Base-by-base conservation (phyloP, 2,329 filamentous ascomycete species). In the Phoma sp. region DNA sequence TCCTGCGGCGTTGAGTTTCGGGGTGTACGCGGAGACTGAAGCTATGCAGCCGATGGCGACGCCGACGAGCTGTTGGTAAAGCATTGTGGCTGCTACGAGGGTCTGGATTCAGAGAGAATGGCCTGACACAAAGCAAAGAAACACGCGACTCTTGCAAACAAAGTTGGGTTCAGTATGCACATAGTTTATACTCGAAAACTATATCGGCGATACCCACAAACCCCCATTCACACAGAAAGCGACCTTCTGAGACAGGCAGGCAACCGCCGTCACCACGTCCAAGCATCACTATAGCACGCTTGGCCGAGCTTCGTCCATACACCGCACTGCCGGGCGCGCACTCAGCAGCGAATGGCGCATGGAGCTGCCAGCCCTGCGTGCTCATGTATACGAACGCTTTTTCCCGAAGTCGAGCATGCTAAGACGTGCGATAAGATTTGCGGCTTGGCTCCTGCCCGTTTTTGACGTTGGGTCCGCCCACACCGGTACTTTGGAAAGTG, bases 371-470 rank as follows among this genome's bases (percentile, higher is more conserved):
- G 52, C 29, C 35, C 23, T 57, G 14, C 32, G 18, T 24, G 41
- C 37, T 37, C 14, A 41, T 7, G 8, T 41, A 38, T 23, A 55
- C 40, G 36, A 55, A 32, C 27, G 30, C 22, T 50, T 42, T 49
- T 7, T 29, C 7, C 52, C 46, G 22, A 39, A 52, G 49, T 47
- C 18, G 42, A 52, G 53, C 45, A 47, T 49, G 49, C 55, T 52
- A 53, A 57, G 55, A 57, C 45, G n/a, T 37, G 45, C 48, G 55
- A 57, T 57, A 57, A 52, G 55, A 48, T 46, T 46, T 57, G 40
- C 22, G 49, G 39, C 44, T 47, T 53, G 49, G 44, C 55, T 53
- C 55, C 55, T 57, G 18, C 36, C 55, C 55, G 36, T 5, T 53
- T 57, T 46, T 2, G 55, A 53, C 11, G 29, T 36, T 29, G 27